Percentiles rank a stretch among this genome's conserved stretches.
These are phyloP conservation scores for Saccharum officinarum DNA, from an alignment of 176 grass and related monocot species.

Conservation along the genomic window DNA sequence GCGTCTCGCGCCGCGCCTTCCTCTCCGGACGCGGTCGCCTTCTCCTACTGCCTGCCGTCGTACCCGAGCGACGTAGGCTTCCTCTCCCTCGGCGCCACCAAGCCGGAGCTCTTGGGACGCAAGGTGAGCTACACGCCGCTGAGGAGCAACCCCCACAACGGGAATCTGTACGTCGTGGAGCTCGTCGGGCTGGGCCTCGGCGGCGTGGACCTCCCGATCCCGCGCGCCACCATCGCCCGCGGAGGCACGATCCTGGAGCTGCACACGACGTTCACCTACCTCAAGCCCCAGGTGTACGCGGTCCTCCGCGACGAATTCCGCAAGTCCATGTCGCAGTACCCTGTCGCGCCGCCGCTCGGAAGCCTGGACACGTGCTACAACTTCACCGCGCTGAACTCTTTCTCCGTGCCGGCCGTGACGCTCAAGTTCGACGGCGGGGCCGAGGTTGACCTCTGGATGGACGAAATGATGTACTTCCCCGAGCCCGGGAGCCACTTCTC, in stretches of 20 bases:
- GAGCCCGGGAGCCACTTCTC: background rate
- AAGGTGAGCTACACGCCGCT: slow-evolving; percentile 17
- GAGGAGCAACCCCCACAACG: background rate
- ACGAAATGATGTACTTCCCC: slow-evolving; percentile 9
- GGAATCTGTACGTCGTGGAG: background rate
- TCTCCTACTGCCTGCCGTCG: slow-evolving; percentile 37
- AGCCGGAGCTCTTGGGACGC: background rate
- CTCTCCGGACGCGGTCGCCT: background rate
- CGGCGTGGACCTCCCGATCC: background rate
- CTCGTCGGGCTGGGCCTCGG: slow-evolving; percentile 22
- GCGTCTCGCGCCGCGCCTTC: background rate
- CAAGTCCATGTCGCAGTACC: background rate
- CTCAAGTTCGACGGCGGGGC: slow-evolving; percentile 21
- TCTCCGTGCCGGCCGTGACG: background rate
- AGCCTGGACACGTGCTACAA: slow-evolving; percentile 44
- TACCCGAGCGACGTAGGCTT: background rate
- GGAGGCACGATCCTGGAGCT: background rate
- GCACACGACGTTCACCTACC: slow-evolving; percentile 27
- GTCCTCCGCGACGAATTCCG: slow-evolving; percentile 16
- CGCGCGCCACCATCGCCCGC: background rate
- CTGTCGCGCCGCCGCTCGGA: background rate
- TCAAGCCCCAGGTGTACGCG: background rate
- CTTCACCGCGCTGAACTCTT: background rate
- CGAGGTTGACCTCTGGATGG: background rate
- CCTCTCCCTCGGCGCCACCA: background rate